Base-by-base conservation (phyloP, 1,139 yeast species). In the Nadsonia starkeyi-henricii region DNA sequence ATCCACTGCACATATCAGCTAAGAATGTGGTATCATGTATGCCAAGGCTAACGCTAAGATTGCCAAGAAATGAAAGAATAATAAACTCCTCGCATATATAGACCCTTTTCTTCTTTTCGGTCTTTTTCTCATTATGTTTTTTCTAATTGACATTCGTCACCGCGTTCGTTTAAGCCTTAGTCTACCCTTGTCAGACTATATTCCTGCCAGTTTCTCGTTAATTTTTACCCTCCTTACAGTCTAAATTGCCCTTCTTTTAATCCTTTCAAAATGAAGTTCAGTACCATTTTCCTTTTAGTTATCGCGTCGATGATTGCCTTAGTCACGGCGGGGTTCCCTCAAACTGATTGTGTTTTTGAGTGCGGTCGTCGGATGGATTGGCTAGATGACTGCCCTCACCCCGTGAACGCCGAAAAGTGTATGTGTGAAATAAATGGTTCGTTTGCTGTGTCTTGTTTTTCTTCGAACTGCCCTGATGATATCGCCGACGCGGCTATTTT, bases 301-400 rank as follows among this genome's bases (percentile, higher is more conserved):
- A 28, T 47, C 33, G 48, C 48, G 26, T 9, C 12, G 4, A 3
- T 33, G 9, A 7, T 15, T 9, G 28, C 46, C 13, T 43, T 43
- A 17, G 77, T 72, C 43, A 65, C 75, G 47, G 93, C 93, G 51
- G 72, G 91, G 51, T 91, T 95, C 19, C 66, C 66, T n/a, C n/a
- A n/a, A n/a, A n/a, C n/a, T 23, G 95, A 95, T 43, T 86, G 95
- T 72, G 71, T 86, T 57, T 73, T 86, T 64, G 94, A 95, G 45
- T 86, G 95, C 75, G 91, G 84, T 52, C 74, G 84, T 50, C 74
- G 77, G 60, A 88, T 82, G n/a, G n/a, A n/a, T n/a, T n/a, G n/a
- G n/a, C n/a, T n/a, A n/a, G n/a, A n/a, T n/a, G n/a, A n/a, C n/a
- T n/a, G n/a, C n/a, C n/a, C n/a, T n/a, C n/a, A n/a, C n/a, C n/a